These are phyloP conservation scores for Colletotrichum noveboracense DNA, from an alignment of 2,329 filamentous ascomycete species.

Conservation along the genomic window DNA sequence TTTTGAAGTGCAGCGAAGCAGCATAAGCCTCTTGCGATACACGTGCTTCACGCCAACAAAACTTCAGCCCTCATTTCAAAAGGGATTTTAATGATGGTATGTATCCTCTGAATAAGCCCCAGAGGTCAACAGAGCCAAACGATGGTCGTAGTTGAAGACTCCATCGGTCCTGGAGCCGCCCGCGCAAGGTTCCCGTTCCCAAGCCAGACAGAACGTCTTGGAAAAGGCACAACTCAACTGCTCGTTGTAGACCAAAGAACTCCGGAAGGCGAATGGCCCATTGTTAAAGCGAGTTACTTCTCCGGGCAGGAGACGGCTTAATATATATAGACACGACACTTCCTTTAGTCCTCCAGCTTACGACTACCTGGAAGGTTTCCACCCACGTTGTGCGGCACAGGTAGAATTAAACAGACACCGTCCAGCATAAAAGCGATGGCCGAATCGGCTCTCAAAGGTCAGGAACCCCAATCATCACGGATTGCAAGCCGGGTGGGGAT, in stretches of 20 bases:
- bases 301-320: fast-evolving
- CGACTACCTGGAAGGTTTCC: neutral
- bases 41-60: neutral
- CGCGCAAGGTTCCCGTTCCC: neutral
- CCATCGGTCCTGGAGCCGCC: neutral
- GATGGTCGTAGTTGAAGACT: neutral
- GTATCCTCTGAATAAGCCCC: neutral
- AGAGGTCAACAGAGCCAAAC: neutral
- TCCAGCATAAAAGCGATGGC: neutral
- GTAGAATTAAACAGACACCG: neutral
- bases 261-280: too few species aligned
- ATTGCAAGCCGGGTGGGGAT: too few species aligned
- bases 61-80: neutral
- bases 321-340: neutral
- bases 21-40: neutral
- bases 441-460: too few species aligned
- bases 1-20: neutral
- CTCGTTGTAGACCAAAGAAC: too few species aligned
- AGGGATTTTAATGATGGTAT: neutral
- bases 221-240: neutral
- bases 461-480: neutral
- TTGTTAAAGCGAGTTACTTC: neutral
- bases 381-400: neutral
- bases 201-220: neutral
- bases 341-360: neutral